Evolutionary conservation across 2,329 filamentous ascomycete species (phyloP).

Genomic region (Aspergillus latus): DNA sequence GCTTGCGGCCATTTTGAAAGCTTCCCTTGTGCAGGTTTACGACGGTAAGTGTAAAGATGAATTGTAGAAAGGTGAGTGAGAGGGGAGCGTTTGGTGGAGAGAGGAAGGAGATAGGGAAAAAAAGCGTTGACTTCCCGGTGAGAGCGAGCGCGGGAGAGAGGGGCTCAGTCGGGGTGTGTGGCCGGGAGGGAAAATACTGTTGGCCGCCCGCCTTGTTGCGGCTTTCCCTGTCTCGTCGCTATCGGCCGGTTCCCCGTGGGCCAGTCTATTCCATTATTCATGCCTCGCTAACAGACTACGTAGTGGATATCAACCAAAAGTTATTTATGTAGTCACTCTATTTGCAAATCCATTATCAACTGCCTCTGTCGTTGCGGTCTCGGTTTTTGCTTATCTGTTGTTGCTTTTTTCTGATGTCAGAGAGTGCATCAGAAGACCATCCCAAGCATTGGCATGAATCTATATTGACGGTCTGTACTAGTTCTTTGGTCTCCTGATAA

Average conservation of each 20-base stretch:
- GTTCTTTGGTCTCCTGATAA: background rate
- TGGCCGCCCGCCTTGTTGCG: conserved; percentile 24
- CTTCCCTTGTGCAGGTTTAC: conserved; percentile 9
- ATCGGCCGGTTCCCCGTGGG: conserved; percentile 27
- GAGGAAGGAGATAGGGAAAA: conserved; percentile 21
- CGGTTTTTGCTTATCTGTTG: background rate
- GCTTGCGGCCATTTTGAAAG: conserved; percentile 63
- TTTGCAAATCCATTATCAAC: conserved; percentile 1
- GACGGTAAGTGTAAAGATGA: background rate
- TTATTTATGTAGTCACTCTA: background rate
- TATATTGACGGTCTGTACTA: conserved; percentile 1
- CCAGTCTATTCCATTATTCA: conserved; percentile 17
- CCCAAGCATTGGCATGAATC: background rate
- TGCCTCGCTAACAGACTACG: conserved; percentile 1
- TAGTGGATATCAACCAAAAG: conserved; percentile 3
- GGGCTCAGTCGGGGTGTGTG: conserved; percentile 21
- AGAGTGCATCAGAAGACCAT: conserved; percentile 1
- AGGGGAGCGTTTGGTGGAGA: conserved; percentile 9
- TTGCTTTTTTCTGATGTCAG: conserved; percentile 6
- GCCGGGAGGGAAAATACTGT: conserved; percentile 40
- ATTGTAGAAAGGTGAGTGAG: conserved; percentile 10
- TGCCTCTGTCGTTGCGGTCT: background rate
- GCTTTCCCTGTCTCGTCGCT: conserved; percentile 13
- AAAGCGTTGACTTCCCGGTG: conserved; percentile 19
- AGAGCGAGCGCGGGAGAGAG: conserved; percentile 18